phyloP scores from a whole-genome alignment of 2,329 filamentous ascomycete species.

The Fusarium duplospermum region DNA sequence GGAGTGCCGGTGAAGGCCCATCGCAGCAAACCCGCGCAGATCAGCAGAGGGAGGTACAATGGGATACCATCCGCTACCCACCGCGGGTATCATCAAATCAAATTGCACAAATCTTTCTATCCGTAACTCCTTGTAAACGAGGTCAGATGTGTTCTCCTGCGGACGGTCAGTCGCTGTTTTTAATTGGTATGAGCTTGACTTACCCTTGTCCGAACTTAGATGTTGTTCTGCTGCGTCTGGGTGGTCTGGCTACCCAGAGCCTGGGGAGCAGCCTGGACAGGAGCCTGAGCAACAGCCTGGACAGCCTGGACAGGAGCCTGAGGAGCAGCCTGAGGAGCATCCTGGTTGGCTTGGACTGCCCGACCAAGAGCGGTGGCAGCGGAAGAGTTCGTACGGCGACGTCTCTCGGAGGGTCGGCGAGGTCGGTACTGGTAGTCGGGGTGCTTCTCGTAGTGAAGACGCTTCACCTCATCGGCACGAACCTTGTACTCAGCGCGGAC shows the following conservation, averaged over 20 bases:
- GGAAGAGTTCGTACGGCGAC: conserved; percentile 23
- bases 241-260: not conserved
- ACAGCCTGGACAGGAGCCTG: too few species aligned
- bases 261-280: too few species aligned
- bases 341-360: not conserved
- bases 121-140: not conserved
- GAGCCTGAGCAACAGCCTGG: too few species aligned
- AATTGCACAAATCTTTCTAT: not conserved
- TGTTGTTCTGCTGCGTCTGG: not conserved
- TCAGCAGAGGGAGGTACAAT: too few species aligned
- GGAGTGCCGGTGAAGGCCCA: too few species aligned
- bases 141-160: not conserved
- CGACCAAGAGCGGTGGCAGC: not conserved
- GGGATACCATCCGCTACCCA: not conserved
- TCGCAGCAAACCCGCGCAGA: too few species aligned
- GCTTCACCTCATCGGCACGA: conserved; percentile 44
- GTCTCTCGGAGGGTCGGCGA: conserved; percentile 47
- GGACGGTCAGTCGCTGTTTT: not conserved
- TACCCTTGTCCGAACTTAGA: not conserved
- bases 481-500: conserved; percentile 47
- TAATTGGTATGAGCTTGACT: not conserved
- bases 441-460: conserved; percentile 43
- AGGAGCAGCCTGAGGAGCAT: too few species aligned
- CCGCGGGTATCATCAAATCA: not conserved
- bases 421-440: conserved; percentile 53